Conservation (phyloP, 1,139 yeast species). For the Meyerozyma smithsonii region DNA sequence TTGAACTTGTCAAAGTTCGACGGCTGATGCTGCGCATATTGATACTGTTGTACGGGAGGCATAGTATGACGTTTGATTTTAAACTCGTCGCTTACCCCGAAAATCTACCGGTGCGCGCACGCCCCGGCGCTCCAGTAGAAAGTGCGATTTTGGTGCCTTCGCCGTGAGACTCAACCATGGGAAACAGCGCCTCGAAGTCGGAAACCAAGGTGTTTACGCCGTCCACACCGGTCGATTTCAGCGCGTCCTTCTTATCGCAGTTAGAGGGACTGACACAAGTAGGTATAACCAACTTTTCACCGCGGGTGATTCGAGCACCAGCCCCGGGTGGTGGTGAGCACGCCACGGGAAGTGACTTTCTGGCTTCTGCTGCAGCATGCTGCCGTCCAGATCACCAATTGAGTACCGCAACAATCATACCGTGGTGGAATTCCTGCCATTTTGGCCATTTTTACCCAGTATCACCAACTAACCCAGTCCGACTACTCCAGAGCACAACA, state of each 20-base stretch:
- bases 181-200: constrained; percentile 53
- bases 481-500: constrained; percentile 80
- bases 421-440: too few species aligned
- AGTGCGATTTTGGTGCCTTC: not conserved
- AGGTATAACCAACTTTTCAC: constrained; percentile 17
- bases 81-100: not conserved
- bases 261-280: constrained; percentile 68
- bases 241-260: constrained; percentile 62
- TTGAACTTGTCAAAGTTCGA: constrained; percentile 93
- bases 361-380: not conserved
- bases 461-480: constrained; percentile 37
- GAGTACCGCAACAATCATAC: too few species aligned
- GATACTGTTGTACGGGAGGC: constrained; percentile 85
- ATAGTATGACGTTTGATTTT: constrained; percentile 22
- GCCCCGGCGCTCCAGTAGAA: constrained; percentile 4
- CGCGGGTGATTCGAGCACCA: not conserved
- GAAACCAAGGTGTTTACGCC: constrained; percentile 68
- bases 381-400: not conserved
- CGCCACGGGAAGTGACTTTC: too few species aligned
- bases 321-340: too few species aligned
- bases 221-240: constrained; percentile 69
- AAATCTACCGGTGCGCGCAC: constrained; percentile 5
- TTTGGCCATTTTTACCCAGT: not conserved
- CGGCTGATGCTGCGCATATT: constrained; percentile 71
- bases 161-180: constrained; percentile 33